Conservation (phyloP, 1,284 basidiomycete genomes). For the Ganoderma resinaceum region DNA sequence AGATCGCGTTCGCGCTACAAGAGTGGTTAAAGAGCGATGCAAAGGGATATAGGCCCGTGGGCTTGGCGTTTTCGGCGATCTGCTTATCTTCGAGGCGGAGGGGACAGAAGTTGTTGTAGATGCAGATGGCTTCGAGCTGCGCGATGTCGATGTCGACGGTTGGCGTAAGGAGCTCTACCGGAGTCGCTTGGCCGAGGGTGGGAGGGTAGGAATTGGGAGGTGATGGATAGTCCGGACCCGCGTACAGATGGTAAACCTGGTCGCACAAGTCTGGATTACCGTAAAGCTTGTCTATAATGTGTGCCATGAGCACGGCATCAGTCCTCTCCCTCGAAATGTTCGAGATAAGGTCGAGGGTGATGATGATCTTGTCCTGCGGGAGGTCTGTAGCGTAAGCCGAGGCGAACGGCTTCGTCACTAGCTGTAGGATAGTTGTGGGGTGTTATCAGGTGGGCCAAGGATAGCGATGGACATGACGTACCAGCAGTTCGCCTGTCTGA, state of each 20-base stretch:
- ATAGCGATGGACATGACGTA: conserved; percentile 11
- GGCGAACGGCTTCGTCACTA: conserved; percentile 32
- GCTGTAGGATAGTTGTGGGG: conserved; percentile 9
- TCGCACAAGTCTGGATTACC: conserved; percentile 33
- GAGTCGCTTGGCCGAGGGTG: background rate
- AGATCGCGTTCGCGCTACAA: conserved; percentile 36
- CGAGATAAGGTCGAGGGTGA: conserved; percentile 27
- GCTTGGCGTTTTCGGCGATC: conserved; percentile 12
- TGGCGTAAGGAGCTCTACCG: conserved; percentile 25
- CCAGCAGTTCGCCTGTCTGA: conserved; percentile 29
- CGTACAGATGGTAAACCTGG: conserved; percentile 30
- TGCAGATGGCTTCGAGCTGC: conserved; percentile 30
- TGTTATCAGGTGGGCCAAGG: background rate
- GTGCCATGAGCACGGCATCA: conserved; percentile 21
- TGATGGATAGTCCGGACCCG: conserved; percentile 28
- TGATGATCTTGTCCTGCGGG: conserved; percentile 10
- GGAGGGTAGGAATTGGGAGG: conserved; percentile 29
- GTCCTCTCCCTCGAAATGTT: conserved; percentile 18
- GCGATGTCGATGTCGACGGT: conserved; percentile 29
- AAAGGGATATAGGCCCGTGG: conserved; percentile 37
- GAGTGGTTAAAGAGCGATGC: conserved; percentile 44
- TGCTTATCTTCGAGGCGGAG: conserved; percentile 19
- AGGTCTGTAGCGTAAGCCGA: conserved; percentile 24
- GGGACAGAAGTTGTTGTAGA: conserved; percentile 30
- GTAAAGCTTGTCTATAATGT: conserved; percentile 28